Evolutionary conservation across 2,329 filamentous ascomycete genomes (phyloP), one percentile per base, ranked within the genome.

Genomic region (Nigrograna mackinnonii): DNA sequence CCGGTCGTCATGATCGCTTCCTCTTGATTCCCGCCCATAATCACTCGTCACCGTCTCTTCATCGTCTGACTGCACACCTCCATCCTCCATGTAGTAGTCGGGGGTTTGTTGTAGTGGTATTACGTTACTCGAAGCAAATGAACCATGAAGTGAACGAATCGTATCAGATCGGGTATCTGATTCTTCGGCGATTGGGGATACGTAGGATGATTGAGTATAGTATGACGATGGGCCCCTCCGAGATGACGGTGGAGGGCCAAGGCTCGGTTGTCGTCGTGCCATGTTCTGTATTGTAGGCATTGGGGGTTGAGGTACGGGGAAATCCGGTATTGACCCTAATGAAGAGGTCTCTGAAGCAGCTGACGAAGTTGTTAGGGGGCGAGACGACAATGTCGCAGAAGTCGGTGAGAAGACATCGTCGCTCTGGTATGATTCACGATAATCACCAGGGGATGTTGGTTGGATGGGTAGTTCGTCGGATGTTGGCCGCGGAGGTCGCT

Each of bases 101-200:
- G 69, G 62, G 3, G 59, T 58, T 30, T 69, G 57, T 19, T 69
- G 56, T 20, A 67, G 66, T 0, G 75, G 74, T 28, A 77, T 75
- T 1, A 73, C 74, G 46, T 72, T 76, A 48, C 73, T 77, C 18
- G 74, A 77, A 14, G 74, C 73, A 43, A 69, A 76, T 1, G 74
- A 76, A 11, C 65, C 68, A 39, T 65, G 66, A 22, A 64, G 64
- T 11, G 69, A 71, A 31, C 60, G 60, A 22, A 68, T 60, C n/a
- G 62, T 69, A 37, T 74, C 66, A 3, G 71, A 69, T 38, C 76
- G 61, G 22, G 66, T 67, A 41, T 77, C 73, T 5, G 70, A 66
- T 48, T 78, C 75, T 57, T 78, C 75, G 3, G 62, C 68, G 37
- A 78, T 78, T 2, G 75, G 74, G 22, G 74, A 71, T 19, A 78